phyloP scores from a whole-genome alignment of 352 stramenopile species.

The Phytophthora pinifolia region DNA sequence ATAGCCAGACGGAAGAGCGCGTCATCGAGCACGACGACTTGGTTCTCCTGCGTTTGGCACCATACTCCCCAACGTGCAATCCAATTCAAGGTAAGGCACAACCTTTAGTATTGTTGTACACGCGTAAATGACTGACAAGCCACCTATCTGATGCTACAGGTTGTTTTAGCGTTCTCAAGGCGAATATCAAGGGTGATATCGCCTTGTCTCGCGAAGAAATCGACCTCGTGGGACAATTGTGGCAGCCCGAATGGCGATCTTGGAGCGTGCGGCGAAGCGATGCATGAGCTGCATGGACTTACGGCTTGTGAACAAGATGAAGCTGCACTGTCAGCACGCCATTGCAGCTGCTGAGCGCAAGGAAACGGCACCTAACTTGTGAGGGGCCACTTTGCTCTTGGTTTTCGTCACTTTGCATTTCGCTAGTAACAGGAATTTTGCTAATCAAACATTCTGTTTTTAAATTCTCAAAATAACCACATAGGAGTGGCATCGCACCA shows the following conservation, averaged over 20 bases:
- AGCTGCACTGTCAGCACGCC: background rate
- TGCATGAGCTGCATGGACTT: conserved; percentile 6
- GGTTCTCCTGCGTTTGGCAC: conserved; percentile 1
- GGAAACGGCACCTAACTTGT: conserved; percentile 1
- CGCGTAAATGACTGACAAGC: too few species aligned
- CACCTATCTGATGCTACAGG: background rate
- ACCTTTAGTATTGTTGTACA: too few species aligned
- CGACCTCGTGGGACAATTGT: too few species aligned
- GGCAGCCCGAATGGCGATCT: conserved; percentile 1
- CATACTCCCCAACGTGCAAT: conserved; percentile 18
- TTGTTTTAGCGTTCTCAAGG: conserved; percentile 1
- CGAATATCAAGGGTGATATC: background rate
- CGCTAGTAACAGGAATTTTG: too few species aligned
- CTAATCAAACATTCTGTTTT: too few species aligned
- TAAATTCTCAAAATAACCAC: too few species aligned
- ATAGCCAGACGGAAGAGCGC: conserved; percentile 7
- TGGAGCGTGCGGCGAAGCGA: background rate
- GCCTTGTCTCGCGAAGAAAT: too few species aligned
- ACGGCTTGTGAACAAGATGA: conserved; percentile 6
- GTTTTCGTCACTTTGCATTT: conserved; percentile 1
- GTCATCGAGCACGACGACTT: conserved; percentile 7
- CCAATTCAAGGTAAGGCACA: conserved; percentile 4
- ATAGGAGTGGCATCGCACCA: too few species aligned
- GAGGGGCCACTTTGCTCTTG: background rate
- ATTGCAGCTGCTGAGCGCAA: conserved; percentile 1